Percentiles rank a stretch among this genome's conserved stretches.
These are phyloP conservation scores for Aspergillus texensis DNA, from an alignment of 2,329 filamentous ascomycete species.

Conservation along the genomic window DNA sequence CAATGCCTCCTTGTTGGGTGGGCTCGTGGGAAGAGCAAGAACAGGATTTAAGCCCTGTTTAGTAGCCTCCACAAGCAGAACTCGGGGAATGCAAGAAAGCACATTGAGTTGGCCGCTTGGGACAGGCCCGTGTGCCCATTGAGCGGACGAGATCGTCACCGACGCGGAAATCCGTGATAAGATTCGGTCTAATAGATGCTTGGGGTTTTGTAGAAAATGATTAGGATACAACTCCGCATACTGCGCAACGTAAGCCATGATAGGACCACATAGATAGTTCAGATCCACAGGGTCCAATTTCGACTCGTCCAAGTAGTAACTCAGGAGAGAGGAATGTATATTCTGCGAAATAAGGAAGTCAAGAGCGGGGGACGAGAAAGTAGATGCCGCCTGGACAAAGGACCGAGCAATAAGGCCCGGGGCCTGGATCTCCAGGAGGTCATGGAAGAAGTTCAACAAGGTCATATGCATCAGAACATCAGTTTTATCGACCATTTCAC, in stretches of 20 bases:
- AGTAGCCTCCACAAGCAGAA: conserved; percentile 52
- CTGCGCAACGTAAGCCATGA: conserved; percentile 60
- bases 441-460: conserved; percentile 59
- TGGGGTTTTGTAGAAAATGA: conserved; percentile 52
- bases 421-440: conserved; percentile 52
- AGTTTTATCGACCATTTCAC: conserved; percentile 59
- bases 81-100: conserved; percentile 60
- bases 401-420: conserved; percentile 37
- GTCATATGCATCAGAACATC: conserved; percentile 65
- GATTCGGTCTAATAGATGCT: conserved; percentile 48
- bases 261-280: conserved; percentile 56
- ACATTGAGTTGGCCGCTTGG: conserved; percentile 60
- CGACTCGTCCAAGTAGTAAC: conserved; percentile 55
- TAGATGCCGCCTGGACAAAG: conserved; percentile 36
- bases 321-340: conserved; percentile 54
- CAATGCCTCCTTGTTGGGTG: conserved; percentile 57
- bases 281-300: conserved; percentile 54
- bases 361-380: conserved; percentile 47
- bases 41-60: conserved; percentile 47
- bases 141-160: conserved; percentile 47
- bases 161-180: conserved; percentile 51
- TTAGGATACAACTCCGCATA: conserved; percentile 59
- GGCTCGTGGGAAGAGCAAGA: conserved; percentile 53
- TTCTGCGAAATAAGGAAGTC: conserved; percentile 56
- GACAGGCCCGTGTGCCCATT: conserved; percentile 57